These are phyloP conservation scores for Coemansia sp. DNA, from an alignment of 192 early-diverging fungal species.

Conservation along the genomic window DNA sequence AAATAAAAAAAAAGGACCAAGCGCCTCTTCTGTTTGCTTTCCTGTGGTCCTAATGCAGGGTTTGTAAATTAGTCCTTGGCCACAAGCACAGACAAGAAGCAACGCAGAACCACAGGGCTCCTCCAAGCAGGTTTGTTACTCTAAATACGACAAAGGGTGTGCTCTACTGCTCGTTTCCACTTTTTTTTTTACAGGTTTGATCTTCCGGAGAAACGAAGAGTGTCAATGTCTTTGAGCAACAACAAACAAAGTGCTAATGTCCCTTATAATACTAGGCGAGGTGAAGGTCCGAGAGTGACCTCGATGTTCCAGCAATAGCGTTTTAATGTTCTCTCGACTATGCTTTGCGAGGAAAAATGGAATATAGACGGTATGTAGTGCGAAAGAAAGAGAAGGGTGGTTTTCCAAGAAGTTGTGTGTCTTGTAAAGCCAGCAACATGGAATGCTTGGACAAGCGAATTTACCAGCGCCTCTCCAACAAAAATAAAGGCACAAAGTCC, in stretches of 20 bases:
- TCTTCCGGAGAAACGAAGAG: neutral
- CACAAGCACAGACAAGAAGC: too few relatives aligned
- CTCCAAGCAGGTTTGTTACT: neutral
- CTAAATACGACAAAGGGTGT: neutral
- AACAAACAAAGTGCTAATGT: neutral
- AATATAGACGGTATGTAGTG: neutral
- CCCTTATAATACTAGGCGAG: neutral
- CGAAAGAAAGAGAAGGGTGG: neutral
- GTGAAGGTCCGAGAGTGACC: neutral
- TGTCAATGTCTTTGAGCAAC: neutral
- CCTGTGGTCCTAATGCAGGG: too few relatives aligned
- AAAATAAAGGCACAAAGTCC: neutral
- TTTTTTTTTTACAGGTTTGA: neutral
- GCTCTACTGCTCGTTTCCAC: conserved; percentile 1
- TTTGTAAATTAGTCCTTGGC: too few relatives aligned
- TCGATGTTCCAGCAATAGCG: neutral
- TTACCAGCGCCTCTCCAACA: neutral
- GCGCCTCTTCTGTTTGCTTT: too few relatives aligned
- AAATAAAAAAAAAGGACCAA: too few relatives aligned
- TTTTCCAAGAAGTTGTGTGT: neutral
- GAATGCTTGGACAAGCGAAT: neutral
- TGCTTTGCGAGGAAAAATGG: neutral
- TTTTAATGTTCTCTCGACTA: neutral
- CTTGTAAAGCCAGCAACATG: neutral
- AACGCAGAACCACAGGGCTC: neutral